phyloP scores from a whole-genome alignment of 2,329 filamentous ascomycete species.

The Geosmithia putterillii region DNA sequence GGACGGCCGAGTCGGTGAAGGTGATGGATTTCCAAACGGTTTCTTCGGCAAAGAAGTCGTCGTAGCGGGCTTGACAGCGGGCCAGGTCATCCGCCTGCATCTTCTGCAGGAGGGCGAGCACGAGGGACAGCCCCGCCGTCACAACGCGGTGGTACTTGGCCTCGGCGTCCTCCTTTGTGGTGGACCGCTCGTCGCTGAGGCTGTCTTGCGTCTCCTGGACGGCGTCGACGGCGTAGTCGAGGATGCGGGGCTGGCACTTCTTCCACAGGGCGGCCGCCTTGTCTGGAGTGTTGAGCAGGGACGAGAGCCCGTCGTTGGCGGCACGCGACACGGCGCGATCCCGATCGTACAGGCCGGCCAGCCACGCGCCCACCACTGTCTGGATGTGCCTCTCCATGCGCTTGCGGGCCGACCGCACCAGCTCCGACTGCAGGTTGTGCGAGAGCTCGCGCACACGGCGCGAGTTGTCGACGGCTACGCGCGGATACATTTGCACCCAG shows the following conservation, averaged over 20 bases:
- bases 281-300: conserved; percentile 67
- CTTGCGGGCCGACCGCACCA: conserved; percentile 57
- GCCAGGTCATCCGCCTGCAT: conserved; percentile 39
- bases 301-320: conserved; percentile 64
- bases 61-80: conserved; percentile 50
- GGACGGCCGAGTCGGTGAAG: conserved; percentile 41
- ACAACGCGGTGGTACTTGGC: conserved; percentile 74
- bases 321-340: conserved; percentile 65
- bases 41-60: conserved; percentile 53
- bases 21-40: conserved; percentile 56
- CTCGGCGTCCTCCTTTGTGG: conserved; percentile 72
- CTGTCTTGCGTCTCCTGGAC: conserved; percentile 70
- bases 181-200: conserved; percentile 78
- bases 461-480: conserved; percentile 79
- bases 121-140: conserved; percentile 40
- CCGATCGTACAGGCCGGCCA: conserved; percentile 77
- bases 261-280: conserved; percentile 69
- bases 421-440: conserved; percentile 57
- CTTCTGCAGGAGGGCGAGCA: conserved; percentile 38
- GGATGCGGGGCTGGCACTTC: conserved; percentile 66
- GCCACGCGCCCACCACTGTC: conserved; percentile 75
- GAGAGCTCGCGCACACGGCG: conserved; percentile 79
- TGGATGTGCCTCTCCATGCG: conserved; percentile 72
- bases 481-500: conserved; percentile 84
- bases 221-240: conserved; percentile 72